phyloP scores from a whole-genome alignment of 2,329 filamentous ascomycete genomes.

The Alternaria gaisen region DNA sequence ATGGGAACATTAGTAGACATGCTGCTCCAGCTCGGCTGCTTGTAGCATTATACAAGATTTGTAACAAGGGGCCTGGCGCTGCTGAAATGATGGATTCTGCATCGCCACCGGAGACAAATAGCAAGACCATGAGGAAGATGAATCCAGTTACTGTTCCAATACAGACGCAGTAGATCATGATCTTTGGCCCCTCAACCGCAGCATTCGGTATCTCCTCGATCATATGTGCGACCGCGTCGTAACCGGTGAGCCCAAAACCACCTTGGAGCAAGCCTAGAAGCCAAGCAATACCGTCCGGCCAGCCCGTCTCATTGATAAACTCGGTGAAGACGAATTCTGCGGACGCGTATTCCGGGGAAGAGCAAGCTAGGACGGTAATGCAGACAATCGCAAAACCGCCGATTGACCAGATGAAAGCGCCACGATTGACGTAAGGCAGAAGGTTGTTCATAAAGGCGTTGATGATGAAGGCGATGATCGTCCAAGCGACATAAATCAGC shows the following conservation, averaged over 20 bases:
- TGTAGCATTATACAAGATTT: constrained; percentile 71
- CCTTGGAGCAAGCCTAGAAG: constrained; percentile 62
- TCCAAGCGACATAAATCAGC: constrained; percentile 74
- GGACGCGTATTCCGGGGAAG: constrained; percentile 70
- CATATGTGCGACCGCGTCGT: constrained; percentile 64
- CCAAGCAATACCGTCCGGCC: constrained; percentile 72
- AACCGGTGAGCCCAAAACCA: constrained; percentile 64
- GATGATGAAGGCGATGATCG: constrained; percentile 66
- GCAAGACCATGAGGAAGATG: constrained; percentile 68
- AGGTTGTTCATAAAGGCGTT: constrained; percentile 71
- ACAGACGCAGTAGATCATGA: constrained; percentile 71
- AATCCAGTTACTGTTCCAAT: constrained; percentile 71
- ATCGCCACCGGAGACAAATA: constrained; percentile 68
- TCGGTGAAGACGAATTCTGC: constrained; percentile 71
- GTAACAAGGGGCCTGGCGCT: constrained; percentile 65
- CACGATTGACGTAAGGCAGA: constrained; percentile 72
- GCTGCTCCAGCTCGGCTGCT: constrained; percentile 67
- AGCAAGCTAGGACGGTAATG: constrained; percentile 72
- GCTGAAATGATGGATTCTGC: constrained; percentile 65
- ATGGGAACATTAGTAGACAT: constrained; percentile 72
- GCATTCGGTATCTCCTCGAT: constrained; percentile 69
- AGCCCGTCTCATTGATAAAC: constrained; percentile 74
- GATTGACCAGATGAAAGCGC: constrained; percentile 76
- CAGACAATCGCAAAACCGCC: constrained; percentile 74
- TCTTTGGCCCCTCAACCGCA: constrained; percentile 67